Base-by-base conservation (phyloP, 2,329 filamentous ascomycete genomes). In the Cladophialophora yegresii region DNA sequence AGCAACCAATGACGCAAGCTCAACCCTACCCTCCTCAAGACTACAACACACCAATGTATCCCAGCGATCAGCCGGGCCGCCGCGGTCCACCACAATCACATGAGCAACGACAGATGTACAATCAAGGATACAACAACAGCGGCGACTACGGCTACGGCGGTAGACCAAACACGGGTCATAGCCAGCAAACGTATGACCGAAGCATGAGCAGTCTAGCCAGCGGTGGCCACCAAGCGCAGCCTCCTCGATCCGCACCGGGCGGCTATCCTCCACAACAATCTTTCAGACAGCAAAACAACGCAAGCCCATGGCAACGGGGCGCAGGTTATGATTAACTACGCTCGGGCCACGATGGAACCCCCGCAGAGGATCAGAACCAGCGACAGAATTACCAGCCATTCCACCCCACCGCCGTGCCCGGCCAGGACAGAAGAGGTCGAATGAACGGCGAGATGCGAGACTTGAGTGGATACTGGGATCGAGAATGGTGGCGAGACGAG, bases 221-320 rank as follows among this genome's bases (percentile, higher is more conserved):
- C 23, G 33, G 51, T 32, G 58, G 61, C 9, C 67, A 70, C 51
- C 56, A 32, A 30, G 61, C 70, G 16, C 69, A 28, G n/a, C 70
- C 68, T n/a, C 70, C 67, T 22, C 60, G 68, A 58, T 68, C 69
- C n/a, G 68, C 68, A 12, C 64, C 70, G 26, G 50, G 58, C 26
- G 64, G 65, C 28, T 69, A 71, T 55, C 28, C 66, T 51, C 68
- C 69, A 57, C 75, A 77, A 23, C 64, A 71, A 36, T 68, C 74
- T 54, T 81, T 77, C 71, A 75, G 82, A 66, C 71, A 78, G 67
- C 79, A 82, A 69, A 83, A 84, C 72, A 86, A 81, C 72, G 33
- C 65, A 43, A 87, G 84, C 76, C 85, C 85, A 59, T 88, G 86
- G 86, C 85, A 88, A 76, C 77, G 86, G 73, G 86, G 86, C 50